Evolutionary conservation across 495 filamentous ascomycete species (phyloP).

Genomic region (Barbatosphaeria neglecta): DNA sequence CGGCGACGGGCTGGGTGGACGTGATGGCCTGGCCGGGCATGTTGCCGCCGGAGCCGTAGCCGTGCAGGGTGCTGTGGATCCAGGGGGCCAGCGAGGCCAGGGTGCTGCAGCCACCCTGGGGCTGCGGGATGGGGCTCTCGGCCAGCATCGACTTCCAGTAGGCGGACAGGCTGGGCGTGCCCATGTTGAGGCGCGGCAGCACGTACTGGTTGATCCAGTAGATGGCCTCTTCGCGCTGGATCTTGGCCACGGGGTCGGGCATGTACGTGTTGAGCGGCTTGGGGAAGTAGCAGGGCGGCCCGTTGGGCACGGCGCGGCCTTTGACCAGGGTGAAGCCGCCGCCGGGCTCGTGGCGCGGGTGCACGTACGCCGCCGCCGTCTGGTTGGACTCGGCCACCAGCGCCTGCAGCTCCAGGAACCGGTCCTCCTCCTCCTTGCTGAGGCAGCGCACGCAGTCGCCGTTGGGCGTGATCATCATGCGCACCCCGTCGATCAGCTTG

Average conservation of each 20-base stretch:
- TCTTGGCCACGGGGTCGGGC: slow-evolving; percentile 41
- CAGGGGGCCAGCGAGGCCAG: slow-evolving; percentile 30
- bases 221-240: slow-evolving; percentile 50
- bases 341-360: slow-evolving; percentile 29
- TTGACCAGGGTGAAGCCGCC: slow-evolving; percentile 42
- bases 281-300: slow-evolving; percentile 41
- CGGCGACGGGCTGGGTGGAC: not conserved
- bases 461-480: slow-evolving; percentile 63
- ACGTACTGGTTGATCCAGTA: slow-evolving; percentile 58
- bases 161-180: slow-evolving; percentile 24
- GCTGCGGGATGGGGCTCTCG: slow-evolving; percentile 1
- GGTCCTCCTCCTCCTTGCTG: slow-evolving; percentile 60
- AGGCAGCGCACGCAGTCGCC: slow-evolving; percentile 70
- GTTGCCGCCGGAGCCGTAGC: slow-evolving; percentile 9
- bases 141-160: slow-evolving; percentile 13
- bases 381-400: slow-evolving; percentile 31
- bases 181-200: slow-evolving; percentile 37
- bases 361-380: slow-evolving; percentile 36
- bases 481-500: slow-evolving; percentile 35
- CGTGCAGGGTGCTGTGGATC: slow-evolving; percentile 20
- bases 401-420: slow-evolving; percentile 64
- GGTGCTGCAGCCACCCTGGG: slow-evolving; percentile 13
- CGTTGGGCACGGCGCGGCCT: slow-evolving; percentile 44
- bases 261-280: slow-evolving; percentile 24
- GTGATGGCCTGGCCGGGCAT: not conserved